These are phyloP conservation scores for Alternaria conjuncta DNA, from an alignment of 2,329 filamentous ascomycete species.

Conservation along the genomic window DNA sequence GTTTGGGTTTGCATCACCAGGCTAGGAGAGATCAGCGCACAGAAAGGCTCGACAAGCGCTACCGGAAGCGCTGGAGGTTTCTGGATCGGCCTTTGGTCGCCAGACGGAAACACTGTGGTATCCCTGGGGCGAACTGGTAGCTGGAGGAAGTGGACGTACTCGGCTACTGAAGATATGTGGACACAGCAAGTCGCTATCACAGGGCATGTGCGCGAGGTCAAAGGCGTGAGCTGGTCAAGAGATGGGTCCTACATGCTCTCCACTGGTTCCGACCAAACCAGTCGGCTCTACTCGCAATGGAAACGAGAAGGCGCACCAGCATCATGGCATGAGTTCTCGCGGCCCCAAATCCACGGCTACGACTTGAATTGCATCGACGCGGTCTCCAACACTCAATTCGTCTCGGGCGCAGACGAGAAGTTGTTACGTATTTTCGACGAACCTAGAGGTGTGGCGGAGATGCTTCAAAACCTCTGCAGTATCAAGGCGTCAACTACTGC, in stretches of 20 bases:
- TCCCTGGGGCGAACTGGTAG: slow-evolving; percentile 90
- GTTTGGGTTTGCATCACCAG: slow-evolving; percentile 89
- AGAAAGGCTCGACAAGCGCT: slow-evolving; percentile 95
- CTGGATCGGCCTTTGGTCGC: slow-evolving; percentile 94
- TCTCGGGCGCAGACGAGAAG: slow-evolving; percentile 96
- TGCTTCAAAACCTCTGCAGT: slow-evolving; percentile 73
- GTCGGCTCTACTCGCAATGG: slow-evolving; percentile 85
- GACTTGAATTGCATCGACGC: slow-evolving; percentile 93
- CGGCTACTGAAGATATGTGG: slow-evolving; percentile 71
- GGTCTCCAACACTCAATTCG: slow-evolving; percentile 75
- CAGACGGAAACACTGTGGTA: slow-evolving; percentile 74
- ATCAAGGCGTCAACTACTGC: slow-evolving; percentile 49
- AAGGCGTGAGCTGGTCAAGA: slow-evolving; percentile 82
- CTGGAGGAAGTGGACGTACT: slow-evolving; percentile 84
- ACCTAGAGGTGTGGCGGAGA: slow-evolving; percentile 78
- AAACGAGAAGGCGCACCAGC: slow-evolving; percentile 48
- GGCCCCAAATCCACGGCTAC: slow-evolving; percentile 97
- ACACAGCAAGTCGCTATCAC: slow-evolving; percentile 76
- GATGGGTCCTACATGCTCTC: slow-evolving; percentile 85
- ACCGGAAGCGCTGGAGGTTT: slow-evolving; percentile 96
- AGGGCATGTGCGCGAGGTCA: slow-evolving; percentile 83
- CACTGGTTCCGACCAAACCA: slow-evolving; percentile 91
- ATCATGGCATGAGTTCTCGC: slow-evolving; percentile 94
- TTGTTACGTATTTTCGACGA: slow-evolving; percentile 94
- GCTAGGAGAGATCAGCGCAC: slow-evolving; percentile 89